These are phyloP conservation scores for Termitomyces sp. DNA, from an alignment of 768 basidiomycete species.

Conservation along the genomic window DNA sequence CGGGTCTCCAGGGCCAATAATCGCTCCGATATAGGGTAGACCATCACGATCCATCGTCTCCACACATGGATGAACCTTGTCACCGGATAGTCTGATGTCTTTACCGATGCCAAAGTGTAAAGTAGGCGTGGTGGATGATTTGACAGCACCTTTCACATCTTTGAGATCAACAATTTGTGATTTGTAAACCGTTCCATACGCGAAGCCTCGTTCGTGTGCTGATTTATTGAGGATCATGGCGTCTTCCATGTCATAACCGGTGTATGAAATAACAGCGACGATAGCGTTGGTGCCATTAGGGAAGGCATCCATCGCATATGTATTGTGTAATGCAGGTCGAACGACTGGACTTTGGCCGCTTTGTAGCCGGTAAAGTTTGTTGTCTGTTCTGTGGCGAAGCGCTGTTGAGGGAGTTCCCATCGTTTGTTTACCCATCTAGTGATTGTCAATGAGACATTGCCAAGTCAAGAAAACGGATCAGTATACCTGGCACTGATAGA, in stretches of 20 bases:
- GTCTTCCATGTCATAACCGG: conserved; percentile 99
- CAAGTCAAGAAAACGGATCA: neutral
- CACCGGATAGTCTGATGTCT: conserved; percentile 59
- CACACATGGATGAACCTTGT: conserved; percentile 36
- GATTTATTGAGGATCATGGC: conserved; percentile 99
- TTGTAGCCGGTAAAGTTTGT: conserved; percentile 96
- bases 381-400: conserved; percentile 89
- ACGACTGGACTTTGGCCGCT: conserved; percentile 94
- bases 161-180: conserved; percentile 88
- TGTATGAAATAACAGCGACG: conserved; percentile 99
- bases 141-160: conserved; percentile 67
- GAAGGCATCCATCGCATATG: conserved; percentile 97
- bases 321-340: conserved; percentile 85
- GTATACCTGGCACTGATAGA: conserved; percentile 87
- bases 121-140: conserved; percentile 50
- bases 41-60: conserved; percentile 79
- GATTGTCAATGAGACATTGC: neutral
- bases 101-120: conserved; percentile 89
- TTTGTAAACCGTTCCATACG: conserved; percentile 95
- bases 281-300: conserved; percentile 98
- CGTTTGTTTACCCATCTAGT: conserved; percentile 98
- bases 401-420: conserved; percentile 99
- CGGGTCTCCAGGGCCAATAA: conserved; percentile 69
- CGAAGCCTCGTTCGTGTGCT: conserved; percentile 96
- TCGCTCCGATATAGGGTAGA: conserved; percentile 72